A percentile compares a stretch with the other conserved stretches of the same genome.
Conservation (phyloP, 352 stramenopile species). For the Pythium insidiosum region DNA sequence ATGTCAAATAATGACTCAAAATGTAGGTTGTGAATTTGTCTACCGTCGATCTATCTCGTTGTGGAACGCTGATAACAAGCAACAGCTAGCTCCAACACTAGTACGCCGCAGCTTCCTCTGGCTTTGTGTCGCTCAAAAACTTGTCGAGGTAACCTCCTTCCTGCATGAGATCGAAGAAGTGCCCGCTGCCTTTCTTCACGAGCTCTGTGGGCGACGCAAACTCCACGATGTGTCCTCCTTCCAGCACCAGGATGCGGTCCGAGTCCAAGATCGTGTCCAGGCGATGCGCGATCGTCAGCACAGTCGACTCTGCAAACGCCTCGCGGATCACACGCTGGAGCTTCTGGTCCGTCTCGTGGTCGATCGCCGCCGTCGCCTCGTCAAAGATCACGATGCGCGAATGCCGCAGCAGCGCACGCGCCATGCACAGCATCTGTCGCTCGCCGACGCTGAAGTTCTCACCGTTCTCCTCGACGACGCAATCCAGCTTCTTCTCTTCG, state of each 20-base stretch:
- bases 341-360: slow-evolving; percentile 52
- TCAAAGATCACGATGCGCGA: slow-evolving; percentile 66
- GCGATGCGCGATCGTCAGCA: slow-evolving; percentile 96
- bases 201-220: slow-evolving; percentile 72
- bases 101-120: too few species aligned
- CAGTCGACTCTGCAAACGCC: slow-evolving; percentile 86
- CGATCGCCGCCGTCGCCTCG: slow-evolving; percentile 59
- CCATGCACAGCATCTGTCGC: too few species aligned
- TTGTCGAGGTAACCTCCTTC: slow-evolving; percentile 34
- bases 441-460: slow-evolving; percentile 90
- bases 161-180: slow-evolving; percentile 39
- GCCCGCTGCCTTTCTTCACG: slow-evolving; percentile 18
- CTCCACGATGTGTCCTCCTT: slow-evolving; percentile 76
- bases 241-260: too few species aligned
- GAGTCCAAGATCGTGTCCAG: too few species aligned
- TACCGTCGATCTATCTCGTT: too few species aligned
- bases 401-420: slow-evolving; percentile 77
- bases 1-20: too few species aligned
- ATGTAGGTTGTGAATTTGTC: too few species aligned
- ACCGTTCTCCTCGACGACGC: slow-evolving; percentile 87
- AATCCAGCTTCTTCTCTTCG: slow-evolving; percentile 48
- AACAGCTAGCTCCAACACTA: too few species aligned
- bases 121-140: too few species aligned
- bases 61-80: too few species aligned
- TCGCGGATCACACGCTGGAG: slow-evolving; percentile 68